Base-by-base conservation (phyloP, 331 rosid genomes). In the Ulmus americana region DNA sequence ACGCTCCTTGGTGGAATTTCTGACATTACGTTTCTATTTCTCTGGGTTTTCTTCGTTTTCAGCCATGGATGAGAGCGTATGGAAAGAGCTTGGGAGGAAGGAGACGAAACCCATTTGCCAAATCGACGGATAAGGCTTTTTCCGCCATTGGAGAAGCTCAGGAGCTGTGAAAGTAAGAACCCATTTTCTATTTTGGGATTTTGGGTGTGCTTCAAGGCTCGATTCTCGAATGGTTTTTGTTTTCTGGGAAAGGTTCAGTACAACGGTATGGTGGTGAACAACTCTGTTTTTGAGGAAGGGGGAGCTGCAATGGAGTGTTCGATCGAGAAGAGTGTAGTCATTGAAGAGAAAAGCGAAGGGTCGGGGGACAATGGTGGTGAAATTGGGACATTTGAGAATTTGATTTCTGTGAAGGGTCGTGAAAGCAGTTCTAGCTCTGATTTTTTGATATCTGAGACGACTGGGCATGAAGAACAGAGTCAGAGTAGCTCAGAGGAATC, bases 401-500 rank as follows among this genome's bases (percentile, higher is more conserved):
- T 79, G 81, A 64, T 77, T 64, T 84, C 81, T 46, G 90, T 81
- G 39, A 84, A 82, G 69, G 84, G 84, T 61, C 83, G 88, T 57
- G 88, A 81, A 53, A 94, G 99, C 67, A 82, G 84, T 74, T 84
- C 86, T 5, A 85, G 95, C 77, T 87, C 90, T 48, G 88, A 81
- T 64, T 81, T 85, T 70, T 64, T 85, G 65, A 72, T 87, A 14
- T 85, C 97, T 13, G 96, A 85, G 80, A 83, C 91, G 56, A 76
- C 81, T 20, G 91, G 82, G 56, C 81, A 77, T 55, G 96, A 87
- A 72, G 96, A 85, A 48, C 95, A 74, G 50, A 87, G 95, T 77
- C 86, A 68, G 40, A 81, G 95, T 64, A 82, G 89, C 77, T 82
- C 95, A 18, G 97, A 82, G 45, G 86, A 69, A 20, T 81, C 92